phyloP scores from a whole-genome alignment of 2,329 filamentous ascomycete genomes.

The Coniella lustricola region DNA sequence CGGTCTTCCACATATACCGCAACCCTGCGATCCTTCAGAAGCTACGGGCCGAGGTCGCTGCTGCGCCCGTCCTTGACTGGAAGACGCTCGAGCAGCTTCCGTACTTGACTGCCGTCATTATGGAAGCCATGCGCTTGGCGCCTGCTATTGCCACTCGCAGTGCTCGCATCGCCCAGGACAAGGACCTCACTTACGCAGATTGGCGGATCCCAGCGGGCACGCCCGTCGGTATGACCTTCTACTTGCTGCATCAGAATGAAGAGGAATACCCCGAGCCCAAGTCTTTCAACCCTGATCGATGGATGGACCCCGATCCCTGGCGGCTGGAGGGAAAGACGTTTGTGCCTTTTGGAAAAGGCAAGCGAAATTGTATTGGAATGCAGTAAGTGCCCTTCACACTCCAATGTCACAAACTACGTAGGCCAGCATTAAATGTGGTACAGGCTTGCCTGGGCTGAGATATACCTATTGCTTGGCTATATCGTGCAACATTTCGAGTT shows the following conservation, averaged over 20 bases:
- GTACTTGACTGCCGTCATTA: too few species aligned
- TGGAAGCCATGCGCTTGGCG: too few species aligned
- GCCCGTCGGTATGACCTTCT: slow-evolving; percentile 22
- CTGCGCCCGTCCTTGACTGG: too few species aligned
- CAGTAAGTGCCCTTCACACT: slow-evolving; percentile 2
- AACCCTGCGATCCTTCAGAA: too few species aligned
- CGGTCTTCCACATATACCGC: too few species aligned
- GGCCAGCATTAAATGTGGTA: neutral
- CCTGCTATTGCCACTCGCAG: slow-evolving; percentile 33
- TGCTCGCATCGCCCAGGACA: slow-evolving; percentile 24
- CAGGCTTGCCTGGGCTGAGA: slow-evolving; percentile 20
- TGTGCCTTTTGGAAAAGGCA: slow-evolving; percentile 17
- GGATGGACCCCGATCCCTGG: neutral
- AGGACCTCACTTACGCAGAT: neutral
- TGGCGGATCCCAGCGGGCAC: slow-evolving; percentile 23
- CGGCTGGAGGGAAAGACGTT: slow-evolving; percentile 19
- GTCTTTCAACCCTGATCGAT: slow-evolving; percentile 11
- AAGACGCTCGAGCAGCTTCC: too few species aligned
- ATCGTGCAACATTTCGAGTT: slow-evolving; percentile 21
- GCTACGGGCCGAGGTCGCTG: too few species aligned
- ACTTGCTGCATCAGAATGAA: slow-evolving; percentile 22
- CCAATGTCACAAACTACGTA: neutral
- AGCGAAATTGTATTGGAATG: slow-evolving; percentile 21
- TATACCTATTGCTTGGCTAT: slow-evolving; percentile 19
- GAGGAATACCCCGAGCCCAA: slow-evolving; percentile 17